These are phyloP conservation scores for Boechera retrofracta DNA, from an alignment of 345 rosid genomes.

Conservation along the genomic window DNA sequence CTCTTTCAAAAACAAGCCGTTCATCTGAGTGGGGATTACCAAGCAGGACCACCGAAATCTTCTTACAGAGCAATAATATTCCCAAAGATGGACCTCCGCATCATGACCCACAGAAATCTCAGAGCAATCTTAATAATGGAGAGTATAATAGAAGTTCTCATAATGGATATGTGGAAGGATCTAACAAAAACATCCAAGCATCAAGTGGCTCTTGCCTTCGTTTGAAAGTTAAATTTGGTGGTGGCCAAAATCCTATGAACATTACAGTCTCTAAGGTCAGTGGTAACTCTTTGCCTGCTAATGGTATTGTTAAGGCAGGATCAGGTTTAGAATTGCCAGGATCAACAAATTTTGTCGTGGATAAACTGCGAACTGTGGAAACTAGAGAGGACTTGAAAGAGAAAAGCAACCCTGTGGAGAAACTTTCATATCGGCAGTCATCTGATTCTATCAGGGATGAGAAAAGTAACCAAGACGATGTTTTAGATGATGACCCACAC, in stretches of 20 bases:
- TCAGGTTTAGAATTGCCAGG: slow-evolving; percentile 45
- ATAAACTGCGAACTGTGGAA: slow-evolving; percentile 47
- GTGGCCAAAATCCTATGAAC: slow-evolving; percentile 49
- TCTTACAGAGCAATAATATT: slow-evolving; percentile 50
- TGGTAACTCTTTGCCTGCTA: slow-evolving; percentile 47
- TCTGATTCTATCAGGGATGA: slow-evolving; percentile 48
- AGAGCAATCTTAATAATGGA: slow-evolving; percentile 45
- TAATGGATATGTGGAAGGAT: slow-evolving; percentile 43
- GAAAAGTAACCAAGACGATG: slow-evolving; percentile 49
- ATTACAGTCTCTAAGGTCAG: slow-evolving; percentile 49
- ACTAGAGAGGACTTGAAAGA: slow-evolving; percentile 37
- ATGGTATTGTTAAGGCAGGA: slow-evolving; percentile 41
- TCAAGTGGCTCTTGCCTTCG: slow-evolving; percentile 61
- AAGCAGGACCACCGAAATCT: slow-evolving; percentile 54
- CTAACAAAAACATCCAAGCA: slow-evolving; percentile 49
- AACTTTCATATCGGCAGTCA: slow-evolving; percentile 34
- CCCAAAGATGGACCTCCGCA: slow-evolving; percentile 47
- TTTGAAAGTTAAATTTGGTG: slow-evolving; percentile 81
- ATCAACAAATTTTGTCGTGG: slow-evolving; percentile 37
- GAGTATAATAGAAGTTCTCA: slow-evolving; percentile 42
- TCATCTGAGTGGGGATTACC: slow-evolving; percentile 76
- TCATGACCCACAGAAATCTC: slow-evolving; percentile 48
- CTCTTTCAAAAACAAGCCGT: slow-evolving; percentile 64
- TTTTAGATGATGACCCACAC: slow-evolving; percentile 43
- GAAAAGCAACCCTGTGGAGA: slow-evolving; percentile 43